Conservation (phyloP, 306 rosid genomes). For the Trifolium dubium region DNA sequence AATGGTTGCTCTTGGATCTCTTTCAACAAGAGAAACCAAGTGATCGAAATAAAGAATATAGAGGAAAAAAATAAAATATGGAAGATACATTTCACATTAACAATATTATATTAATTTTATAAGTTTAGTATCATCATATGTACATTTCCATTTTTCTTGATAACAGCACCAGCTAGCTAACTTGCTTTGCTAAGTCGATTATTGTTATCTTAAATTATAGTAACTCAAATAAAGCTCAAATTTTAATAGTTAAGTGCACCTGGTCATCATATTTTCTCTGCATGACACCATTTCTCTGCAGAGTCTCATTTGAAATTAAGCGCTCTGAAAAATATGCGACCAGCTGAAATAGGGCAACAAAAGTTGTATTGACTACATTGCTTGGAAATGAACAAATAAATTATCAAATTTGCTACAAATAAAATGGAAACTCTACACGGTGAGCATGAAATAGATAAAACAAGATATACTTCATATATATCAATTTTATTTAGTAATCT, state of each 20-base stretch:
- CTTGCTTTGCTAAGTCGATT: constrained; percentile 18
- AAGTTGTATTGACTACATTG: constrained; percentile 35
- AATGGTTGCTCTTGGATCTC: constrained; percentile 3
- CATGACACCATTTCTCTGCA: constrained; percentile 75
- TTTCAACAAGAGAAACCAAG: constrained; percentile 22
- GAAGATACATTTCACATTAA: constrained; percentile 25
- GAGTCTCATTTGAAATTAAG: constrained; percentile 65
- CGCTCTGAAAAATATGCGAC: constrained; percentile 74
- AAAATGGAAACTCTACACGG: constrained; percentile 15
- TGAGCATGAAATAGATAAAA: constrained; percentile 23
- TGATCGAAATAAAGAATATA: constrained; percentile 17
- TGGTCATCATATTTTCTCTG: constrained; percentile 67
- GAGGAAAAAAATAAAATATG: constrained; percentile 15
- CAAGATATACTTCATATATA: constrained; percentile 13
- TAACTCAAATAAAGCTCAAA: constrained; percentile 31
- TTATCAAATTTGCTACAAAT: constrained; percentile 21
- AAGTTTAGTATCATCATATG: constrained; percentile 13
- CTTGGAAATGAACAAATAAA: constrained; percentile 27
- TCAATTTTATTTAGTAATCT: constrained; percentile 22
- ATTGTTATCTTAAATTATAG: constrained; percentile 10
- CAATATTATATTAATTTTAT: constrained; percentile 23
- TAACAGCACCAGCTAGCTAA: constrained; percentile 14
- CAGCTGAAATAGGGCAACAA: constrained; percentile 65
- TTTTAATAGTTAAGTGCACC: constrained; percentile 54
- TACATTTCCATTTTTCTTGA: constrained; percentile 14